phyloP scores from a whole-genome alignment of 768 basidiomycete genomes.

The Neoboletus subvelutipes region DNA sequence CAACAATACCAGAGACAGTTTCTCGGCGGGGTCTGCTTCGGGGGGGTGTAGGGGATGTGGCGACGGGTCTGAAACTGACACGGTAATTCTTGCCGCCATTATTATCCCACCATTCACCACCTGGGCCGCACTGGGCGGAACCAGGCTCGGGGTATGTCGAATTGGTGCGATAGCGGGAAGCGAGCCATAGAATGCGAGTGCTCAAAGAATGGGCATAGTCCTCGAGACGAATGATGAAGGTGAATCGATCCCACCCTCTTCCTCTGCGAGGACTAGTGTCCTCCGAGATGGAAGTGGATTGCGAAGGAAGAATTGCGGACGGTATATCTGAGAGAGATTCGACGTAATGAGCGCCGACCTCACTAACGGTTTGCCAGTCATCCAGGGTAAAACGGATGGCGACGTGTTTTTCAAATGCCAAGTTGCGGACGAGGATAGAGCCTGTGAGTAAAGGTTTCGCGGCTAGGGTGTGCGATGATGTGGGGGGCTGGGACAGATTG shows the following conservation, averaged over 20 bases:
- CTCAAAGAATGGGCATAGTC: constrained; percentile 58
- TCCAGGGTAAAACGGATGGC: constrained; percentile 89
- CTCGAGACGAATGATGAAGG: constrained; percentile 65
- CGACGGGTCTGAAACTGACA: constrained; percentile 53
- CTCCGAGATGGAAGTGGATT: not conserved
- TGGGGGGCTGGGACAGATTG: constrained; percentile 22
- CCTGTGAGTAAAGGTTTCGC: constrained; percentile 55
- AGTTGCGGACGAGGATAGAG: constrained; percentile 78
- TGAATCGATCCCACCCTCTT: constrained; percentile 54
- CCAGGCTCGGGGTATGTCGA: constrained; percentile 20
- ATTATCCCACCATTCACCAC: constrained; percentile 94
- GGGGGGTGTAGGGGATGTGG: not conserved
- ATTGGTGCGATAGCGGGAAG: constrained; percentile 47
- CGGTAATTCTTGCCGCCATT: constrained; percentile 77
- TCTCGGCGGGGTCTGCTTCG: constrained; percentile 18
- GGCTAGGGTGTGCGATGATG: not conserved
- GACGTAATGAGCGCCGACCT: constrained; percentile 61
- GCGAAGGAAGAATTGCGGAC: constrained; percentile 18
- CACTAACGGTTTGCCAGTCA: constrained; percentile 90
- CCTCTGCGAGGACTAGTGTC: not conserved
- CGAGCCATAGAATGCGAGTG: constrained; percentile 58
- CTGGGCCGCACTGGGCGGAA: constrained; percentile 36
- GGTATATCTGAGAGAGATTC: constrained; percentile 43
- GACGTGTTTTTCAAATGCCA: constrained; percentile 84
- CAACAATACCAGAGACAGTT: constrained; percentile 20